These are phyloP conservation scores for Parastagonospora avenae DNA, from an alignment of 2,329 filamentous ascomycete genomes.

Conservation along the genomic window DNA sequence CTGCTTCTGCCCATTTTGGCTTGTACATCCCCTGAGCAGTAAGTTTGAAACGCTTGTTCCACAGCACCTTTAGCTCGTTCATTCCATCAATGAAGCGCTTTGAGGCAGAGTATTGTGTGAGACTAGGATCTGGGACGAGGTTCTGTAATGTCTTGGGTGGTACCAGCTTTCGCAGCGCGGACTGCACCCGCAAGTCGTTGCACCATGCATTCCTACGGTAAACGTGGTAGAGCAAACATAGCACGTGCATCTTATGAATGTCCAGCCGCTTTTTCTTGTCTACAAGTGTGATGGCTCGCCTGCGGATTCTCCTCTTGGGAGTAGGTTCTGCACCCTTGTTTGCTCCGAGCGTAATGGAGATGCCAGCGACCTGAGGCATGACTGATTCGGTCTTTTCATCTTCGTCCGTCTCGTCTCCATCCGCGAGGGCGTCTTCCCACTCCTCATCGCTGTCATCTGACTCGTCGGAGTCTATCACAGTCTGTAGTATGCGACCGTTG, in stretches of 20 bases:
- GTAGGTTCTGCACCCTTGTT: slow-evolving; percentile 39
- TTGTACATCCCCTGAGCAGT: slow-evolving; percentile 58
- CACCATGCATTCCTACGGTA: slow-evolving; percentile 86
- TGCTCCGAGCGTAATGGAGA: slow-evolving; percentile 50
- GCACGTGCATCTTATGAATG: slow-evolving; percentile 83
- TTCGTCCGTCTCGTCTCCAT: slow-evolving; percentile 31
- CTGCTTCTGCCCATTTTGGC: slow-evolving; percentile 72
- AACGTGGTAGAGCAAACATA: slow-evolving; percentile 81
- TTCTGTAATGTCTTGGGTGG: slow-evolving; percentile 68
- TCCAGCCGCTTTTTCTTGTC: slow-evolving; percentile 69
- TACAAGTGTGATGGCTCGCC: slow-evolving; percentile 60
- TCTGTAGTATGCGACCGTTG: slow-evolving; percentile 45
- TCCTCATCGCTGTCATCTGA: slow-evolving; percentile 65
- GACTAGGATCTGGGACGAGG: slow-evolving; percentile 69
- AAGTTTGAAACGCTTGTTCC: slow-evolving; percentile 71
- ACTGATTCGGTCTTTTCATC: slow-evolving; percentile 25
- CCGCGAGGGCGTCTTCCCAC: slow-evolving; percentile 61
- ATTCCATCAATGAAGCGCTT: slow-evolving; percentile 80
- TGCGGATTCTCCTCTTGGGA: slow-evolving; percentile 43
- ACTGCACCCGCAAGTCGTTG: slow-evolving; percentile 74
- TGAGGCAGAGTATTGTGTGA: slow-evolving; percentile 76
- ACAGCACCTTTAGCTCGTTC: slow-evolving; percentile 69
- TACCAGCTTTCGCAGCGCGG: slow-evolving; percentile 58
- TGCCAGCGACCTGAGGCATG: slow-evolving; percentile 44
- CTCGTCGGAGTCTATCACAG: slow-evolving; percentile 54